Conservation (phyloP, 2,329 filamentous ascomycete genomes). For the Phyllosticta citriasiana region DNA sequence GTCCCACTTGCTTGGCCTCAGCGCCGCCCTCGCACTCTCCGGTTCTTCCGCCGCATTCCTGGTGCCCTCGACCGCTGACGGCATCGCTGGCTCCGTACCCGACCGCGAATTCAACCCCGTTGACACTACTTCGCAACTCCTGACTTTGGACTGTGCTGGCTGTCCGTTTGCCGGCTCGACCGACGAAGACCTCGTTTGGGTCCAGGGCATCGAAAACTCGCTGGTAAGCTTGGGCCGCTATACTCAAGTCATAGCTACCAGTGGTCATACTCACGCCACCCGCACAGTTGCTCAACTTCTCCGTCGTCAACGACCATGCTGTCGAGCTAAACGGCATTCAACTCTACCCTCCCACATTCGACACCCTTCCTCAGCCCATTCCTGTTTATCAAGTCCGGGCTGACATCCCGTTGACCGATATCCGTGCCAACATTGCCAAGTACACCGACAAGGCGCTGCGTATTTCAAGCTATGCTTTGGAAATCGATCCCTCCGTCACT, state of each 20-base stretch:
- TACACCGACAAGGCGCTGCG: slow-evolving; percentile 18
- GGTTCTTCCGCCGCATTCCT: slow-evolving; percentile 11
- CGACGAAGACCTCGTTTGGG: slow-evolving; percentile 19
- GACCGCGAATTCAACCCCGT: slow-evolving; percentile 12
- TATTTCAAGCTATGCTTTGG: slow-evolving; percentile 25
- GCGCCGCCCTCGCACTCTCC: slow-evolving; percentile 27
- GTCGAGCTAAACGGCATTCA: slow-evolving; percentile 26
- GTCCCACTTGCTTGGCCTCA: slow-evolving; percentile 22
- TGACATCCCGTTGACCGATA: slow-evolving; percentile 11
- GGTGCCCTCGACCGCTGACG: slow-evolving; percentile 13
- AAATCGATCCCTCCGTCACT: slow-evolving; percentile 25
- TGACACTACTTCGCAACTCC: slow-evolving; percentile 23
- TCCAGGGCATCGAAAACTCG: slow-evolving; percentile 22
- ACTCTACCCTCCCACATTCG: slow-evolving; percentile 29
- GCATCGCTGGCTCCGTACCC: slow-evolving; percentile 21
- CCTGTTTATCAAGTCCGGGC: slow-evolving; percentile 25
- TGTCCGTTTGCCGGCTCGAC: slow-evolving; percentile 17
- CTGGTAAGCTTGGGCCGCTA: slow-evolving; percentile 21
- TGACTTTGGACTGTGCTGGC: slow-evolving; percentile 24
- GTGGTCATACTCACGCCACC: slow-evolving; percentile 14
- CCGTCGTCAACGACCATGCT: slow-evolving; percentile 20
- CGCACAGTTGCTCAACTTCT: slow-evolving; percentile 26
- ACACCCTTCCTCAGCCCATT: slow-evolving; percentile 21
- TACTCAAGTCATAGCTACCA: slow-evolving; percentile 2
- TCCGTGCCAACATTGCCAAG: slow-evolving; percentile 10